These are phyloP conservation scores for Colletotrichum sp. DNA, from an alignment of 2,329 filamentous ascomycete species.

Conservation along the genomic window DNA sequence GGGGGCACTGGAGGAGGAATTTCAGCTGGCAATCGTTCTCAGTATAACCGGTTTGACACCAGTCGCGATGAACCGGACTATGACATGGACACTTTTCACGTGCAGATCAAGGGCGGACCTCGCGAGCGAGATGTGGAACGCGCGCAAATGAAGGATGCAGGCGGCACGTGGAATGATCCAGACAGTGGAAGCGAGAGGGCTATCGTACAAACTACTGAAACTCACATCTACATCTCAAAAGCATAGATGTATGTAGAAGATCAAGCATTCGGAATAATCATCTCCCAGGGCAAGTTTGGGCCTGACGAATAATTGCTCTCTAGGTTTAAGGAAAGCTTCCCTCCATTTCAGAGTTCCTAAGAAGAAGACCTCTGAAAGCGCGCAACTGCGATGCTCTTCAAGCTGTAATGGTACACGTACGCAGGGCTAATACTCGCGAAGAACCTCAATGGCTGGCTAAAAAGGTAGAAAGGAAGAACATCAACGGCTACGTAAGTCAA, in stretches of 20 bases:
- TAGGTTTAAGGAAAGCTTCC: background rate
- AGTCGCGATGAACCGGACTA: background rate
- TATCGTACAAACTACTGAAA: background rate
- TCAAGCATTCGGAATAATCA: background rate
- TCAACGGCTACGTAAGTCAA: background rate
- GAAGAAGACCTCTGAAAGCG: background rate
- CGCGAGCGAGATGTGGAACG: background rate
- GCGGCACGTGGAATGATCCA: background rate
- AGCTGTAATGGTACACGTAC: background rate
- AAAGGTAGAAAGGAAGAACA: background rate
- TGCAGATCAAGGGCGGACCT: background rate
- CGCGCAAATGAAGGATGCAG: background rate
- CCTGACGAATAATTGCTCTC: accelerated
- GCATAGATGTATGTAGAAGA: background rate
- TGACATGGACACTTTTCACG: background rate
- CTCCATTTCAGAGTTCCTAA: background rate
- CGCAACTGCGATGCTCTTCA: background rate
- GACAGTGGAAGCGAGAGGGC: background rate
- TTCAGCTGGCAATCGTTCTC: background rate
- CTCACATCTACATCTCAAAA: background rate
- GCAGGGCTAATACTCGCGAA: background rate
- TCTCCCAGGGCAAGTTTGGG: background rate
- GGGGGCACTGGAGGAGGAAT: background rate
- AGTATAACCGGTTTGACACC: background rate
- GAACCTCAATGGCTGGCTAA: background rate